phyloP scores from a whole-genome alignment of 164 flowering plant genomes.

The Pachysandra terminalis region DNA sequence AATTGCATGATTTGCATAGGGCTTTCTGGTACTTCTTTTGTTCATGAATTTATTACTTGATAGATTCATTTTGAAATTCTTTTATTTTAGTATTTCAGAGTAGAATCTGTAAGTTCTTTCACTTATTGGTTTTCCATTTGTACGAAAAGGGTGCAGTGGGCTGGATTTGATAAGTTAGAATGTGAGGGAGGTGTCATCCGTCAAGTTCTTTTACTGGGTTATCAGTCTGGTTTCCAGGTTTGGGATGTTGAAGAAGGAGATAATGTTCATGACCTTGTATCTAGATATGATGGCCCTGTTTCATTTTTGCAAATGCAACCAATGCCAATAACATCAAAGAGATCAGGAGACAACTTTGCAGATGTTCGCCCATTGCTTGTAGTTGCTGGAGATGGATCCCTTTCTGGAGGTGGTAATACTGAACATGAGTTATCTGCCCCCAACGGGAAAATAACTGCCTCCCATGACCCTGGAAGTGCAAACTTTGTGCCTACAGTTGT shows the following conservation, averaged over 20 bases:
- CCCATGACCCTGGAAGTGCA: slow-evolving; percentile 36
- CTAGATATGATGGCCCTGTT: slow-evolving; percentile 68
- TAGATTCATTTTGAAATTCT: background rate
- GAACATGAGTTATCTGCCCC: slow-evolving; percentile 32
- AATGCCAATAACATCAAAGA: slow-evolving; percentile 41
- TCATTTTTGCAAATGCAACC: slow-evolving; percentile 71
- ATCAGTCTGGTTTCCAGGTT: slow-evolving; percentile 77
- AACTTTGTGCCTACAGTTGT: slow-evolving; percentile 45
- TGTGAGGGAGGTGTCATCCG: slow-evolving; percentile 33
- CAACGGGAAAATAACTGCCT: slow-evolving; percentile 29
- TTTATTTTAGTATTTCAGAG: background rate
- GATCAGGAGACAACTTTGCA: slow-evolving; percentile 46
- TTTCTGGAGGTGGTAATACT: slow-evolving; percentile 25
- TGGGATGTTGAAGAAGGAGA: slow-evolving; percentile 84
- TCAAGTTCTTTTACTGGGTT: slow-evolving; percentile 62
- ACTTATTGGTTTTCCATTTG: background rate
- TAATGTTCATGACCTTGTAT: slow-evolving; percentile 62
- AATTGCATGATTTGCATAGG: too few relatives aligned
- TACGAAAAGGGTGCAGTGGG: slow-evolving; percentile 62
- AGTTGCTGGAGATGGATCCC: slow-evolving; percentile 51
- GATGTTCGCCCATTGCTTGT: slow-evolving; percentile 62
- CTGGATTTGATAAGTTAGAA: slow-evolving; percentile 81
- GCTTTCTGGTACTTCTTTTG: too few relatives aligned
- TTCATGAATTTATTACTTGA: background rate
- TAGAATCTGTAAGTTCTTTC: background rate